phyloP scores from a whole-genome alignment of 257 asterid genomes.

The Solanum habrochaites region DNA sequence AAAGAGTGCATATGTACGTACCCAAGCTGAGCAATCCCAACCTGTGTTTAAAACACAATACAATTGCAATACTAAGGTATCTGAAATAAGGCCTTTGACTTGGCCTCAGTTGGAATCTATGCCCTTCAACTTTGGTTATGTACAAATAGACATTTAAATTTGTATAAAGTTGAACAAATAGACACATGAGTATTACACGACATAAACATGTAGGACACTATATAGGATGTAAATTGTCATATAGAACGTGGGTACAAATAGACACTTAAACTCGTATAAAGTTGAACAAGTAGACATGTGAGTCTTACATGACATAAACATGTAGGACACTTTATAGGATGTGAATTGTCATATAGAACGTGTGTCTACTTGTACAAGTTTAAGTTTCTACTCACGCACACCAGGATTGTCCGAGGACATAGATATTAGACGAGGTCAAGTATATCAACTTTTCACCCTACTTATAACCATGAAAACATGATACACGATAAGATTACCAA shows the following conservation, averaged over 20 bases:
- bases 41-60: conserved; percentile 31
- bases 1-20: conserved; percentile 66
- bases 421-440: background rate
- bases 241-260: background rate
- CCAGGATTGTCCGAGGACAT: background rate
- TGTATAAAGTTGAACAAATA: background rate
- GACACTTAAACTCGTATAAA: background rate
- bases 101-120: background rate
- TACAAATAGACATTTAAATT: background rate
- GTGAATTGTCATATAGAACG: background rate
- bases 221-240: background rate
- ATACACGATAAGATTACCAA: background rate
- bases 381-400: background rate
- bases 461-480: background rate
- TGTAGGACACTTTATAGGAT: background rate
- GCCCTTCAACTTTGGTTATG: background rate
- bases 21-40: conserved; percentile 95
- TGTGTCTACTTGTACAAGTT: background rate
- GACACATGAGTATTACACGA: background rate
- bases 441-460: background rate
- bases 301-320: background rate
- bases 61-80: background rate
- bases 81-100: background rate
- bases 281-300: background rate
- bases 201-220: background rate